These are phyloP conservation scores for Phytophthora nicotianae DNA, from an alignment of 352 stramenopile genomes.

Conservation along the genomic window DNA sequence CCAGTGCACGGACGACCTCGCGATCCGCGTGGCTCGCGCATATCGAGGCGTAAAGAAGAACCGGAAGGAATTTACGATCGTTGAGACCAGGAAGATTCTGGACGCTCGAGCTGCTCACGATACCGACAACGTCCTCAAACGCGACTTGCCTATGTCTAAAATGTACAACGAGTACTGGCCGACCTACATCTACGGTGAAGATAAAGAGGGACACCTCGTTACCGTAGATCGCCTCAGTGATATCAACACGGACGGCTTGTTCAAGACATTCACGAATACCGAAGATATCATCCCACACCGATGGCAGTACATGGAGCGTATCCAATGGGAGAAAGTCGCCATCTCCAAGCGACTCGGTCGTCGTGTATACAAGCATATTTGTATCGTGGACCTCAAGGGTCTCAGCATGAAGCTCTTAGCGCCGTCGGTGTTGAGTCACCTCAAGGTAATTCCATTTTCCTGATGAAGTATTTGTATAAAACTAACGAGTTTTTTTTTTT, in stretches of 20 bases:
- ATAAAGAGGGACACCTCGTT: conserved; percentile 74
- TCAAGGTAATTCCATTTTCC: conserved; percentile 50
- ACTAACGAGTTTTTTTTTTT: conserved; percentile 8
- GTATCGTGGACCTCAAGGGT: conserved; percentile 77
- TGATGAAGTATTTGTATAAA: not conserved
- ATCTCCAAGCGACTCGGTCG: conserved; percentile 63
- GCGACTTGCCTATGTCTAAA: conserved; percentile 59
- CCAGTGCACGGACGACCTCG: conserved; percentile 62
- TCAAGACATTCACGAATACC: conserved; percentile 59
- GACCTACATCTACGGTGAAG: conserved; percentile 68
- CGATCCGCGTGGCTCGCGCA: conserved; percentile 61
- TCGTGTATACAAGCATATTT: conserved; percentile 87
- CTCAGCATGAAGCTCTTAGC: conserved; percentile 74
- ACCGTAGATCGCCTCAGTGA: conserved; percentile 69
- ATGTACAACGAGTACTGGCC: conserved; percentile 76
- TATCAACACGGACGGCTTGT: conserved; percentile 66
- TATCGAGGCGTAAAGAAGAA: conserved; percentile 74
- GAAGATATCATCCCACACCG: conserved; percentile 69
- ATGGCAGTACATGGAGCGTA: conserved; percentile 79
- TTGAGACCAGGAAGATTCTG: conserved; percentile 69
- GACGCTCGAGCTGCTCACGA: conserved; percentile 53
- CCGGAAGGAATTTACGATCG: conserved; percentile 63
- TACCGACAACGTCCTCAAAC: conserved; percentile 55
- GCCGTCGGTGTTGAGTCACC: conserved; percentile 55
- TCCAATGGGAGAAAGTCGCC: conserved; percentile 80